phyloP scores from a whole-genome alignment of 192 early-diverging fungal genomes.

The Coemansia sp. region DNA sequence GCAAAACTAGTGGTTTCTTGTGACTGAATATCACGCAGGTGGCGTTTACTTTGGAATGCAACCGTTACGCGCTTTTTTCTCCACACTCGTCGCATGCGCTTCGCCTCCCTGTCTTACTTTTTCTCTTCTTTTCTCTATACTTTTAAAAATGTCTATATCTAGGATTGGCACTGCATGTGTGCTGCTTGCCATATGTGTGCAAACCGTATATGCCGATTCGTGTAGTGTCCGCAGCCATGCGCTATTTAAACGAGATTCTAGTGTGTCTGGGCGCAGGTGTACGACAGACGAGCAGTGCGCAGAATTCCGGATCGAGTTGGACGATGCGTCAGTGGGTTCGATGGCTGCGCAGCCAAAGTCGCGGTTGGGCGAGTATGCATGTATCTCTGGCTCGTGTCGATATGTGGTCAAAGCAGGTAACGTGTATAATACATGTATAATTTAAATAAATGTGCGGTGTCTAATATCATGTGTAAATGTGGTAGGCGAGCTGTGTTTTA shows the following conservation, averaged over 20 bases:
- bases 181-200: not conserved
- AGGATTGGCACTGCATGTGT: not conserved
- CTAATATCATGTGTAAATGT: too few relatives aligned
- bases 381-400: conserved; percentile 55
- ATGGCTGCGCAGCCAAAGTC: conserved; percentile 4
- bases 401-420: conserved; percentile 57
- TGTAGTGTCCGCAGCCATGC: not conserved
- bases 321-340: not conserved
- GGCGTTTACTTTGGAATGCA: too few relatives aligned
- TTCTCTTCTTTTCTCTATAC: too few relatives aligned
- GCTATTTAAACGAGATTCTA: conserved; percentile 3
- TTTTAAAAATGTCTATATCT: not conserved
- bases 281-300: conserved; percentile 46
- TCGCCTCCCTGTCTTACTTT: too few relatives aligned
- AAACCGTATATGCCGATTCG: not conserved
- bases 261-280: conserved; percentile 18
- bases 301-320: conserved; percentile 26
- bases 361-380: conserved; percentile 59
- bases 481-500: conserved; percentile 53
- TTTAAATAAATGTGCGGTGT: too few relatives aligned
- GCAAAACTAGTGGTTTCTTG: too few relatives aligned
- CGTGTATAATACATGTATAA: too few relatives aligned
- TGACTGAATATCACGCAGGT: too few relatives aligned
- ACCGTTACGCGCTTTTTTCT: too few relatives aligned
- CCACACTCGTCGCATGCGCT: too few relatives aligned